A percentile compares a stretch with the other conserved stretches of the same genome.
Conservation (phyloP, 2,329 filamentous ascomycete species). For the Sporothrix schenckii region DNA sequence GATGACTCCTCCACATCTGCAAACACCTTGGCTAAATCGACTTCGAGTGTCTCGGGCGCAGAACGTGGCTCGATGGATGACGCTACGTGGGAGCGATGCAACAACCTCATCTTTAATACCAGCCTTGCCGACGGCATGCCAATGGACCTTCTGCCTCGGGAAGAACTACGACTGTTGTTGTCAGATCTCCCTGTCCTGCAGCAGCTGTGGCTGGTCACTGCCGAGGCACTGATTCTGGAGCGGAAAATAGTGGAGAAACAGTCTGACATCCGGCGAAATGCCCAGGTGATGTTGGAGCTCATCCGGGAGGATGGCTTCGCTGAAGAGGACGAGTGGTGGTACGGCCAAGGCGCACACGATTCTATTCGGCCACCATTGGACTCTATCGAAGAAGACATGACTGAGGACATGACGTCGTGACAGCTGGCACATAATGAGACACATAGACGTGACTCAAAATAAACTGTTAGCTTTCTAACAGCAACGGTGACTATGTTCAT, state of each 20-base stretch:
- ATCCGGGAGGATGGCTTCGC: conserved; percentile 63
- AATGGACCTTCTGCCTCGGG: conserved; percentile 58
- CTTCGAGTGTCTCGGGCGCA: neutral
- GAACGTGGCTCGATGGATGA: conserved; percentile 36
- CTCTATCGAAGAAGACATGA: conserved; percentile 56
- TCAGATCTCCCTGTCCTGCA: conserved; percentile 61
- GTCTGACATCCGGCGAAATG: conserved; percentile 65
- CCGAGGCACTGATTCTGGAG: conserved; percentile 64
- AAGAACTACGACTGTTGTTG: conserved; percentile 56
- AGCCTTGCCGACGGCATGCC: conserved; percentile 64
- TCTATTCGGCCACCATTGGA: conserved; percentile 57
- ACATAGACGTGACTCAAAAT: neutral
- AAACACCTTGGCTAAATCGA: neutral
- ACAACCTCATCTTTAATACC: conserved; percentile 59
- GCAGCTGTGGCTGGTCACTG: conserved; percentile 65
- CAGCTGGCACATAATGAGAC: neutral
- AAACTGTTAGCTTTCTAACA: neutral
- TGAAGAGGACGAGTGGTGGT: conserved; percentile 66
- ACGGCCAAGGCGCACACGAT: conserved; percentile 57
- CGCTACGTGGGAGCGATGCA: conserved; percentile 36
- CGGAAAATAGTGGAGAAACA: conserved; percentile 60
- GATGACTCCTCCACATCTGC: conserved; percentile 38
- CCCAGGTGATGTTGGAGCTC: conserved; percentile 64
- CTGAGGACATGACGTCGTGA: conserved; percentile 39
- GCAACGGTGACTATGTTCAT: too few species aligned